Percentiles rank a stretch among this genome's conserved stretches.
These are phyloP conservation scores for Kwoniella sp. DNA, from an alignment of 768 basidiomycete species.

Conservation along the genomic window DNA sequence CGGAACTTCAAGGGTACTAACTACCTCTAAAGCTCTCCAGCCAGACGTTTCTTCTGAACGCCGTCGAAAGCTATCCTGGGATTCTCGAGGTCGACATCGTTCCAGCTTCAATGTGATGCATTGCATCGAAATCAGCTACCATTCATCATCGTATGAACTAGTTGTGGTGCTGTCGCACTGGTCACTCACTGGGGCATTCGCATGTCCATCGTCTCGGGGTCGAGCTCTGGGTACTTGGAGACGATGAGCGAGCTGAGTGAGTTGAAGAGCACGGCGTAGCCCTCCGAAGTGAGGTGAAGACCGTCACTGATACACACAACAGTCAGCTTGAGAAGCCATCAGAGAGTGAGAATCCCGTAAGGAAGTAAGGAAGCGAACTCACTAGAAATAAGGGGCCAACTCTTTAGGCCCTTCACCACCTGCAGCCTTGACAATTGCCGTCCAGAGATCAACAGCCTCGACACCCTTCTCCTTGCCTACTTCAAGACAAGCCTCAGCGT, in stretches of 20 bases:
- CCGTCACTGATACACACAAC: no score
- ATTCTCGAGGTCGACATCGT: conserved; percentile 23
- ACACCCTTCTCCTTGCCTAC: conserved; percentile 65
- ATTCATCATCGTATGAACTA: background rate
- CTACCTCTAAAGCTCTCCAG: conserved; percentile 26
- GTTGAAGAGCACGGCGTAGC: conserved; percentile 74
- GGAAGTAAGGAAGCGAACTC: conserved; percentile 5
- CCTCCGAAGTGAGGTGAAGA: conserved; percentile 73
- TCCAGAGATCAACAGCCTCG: conserved; percentile 74
- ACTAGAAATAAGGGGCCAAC: conserved; percentile 53
- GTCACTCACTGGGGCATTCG: conserved; percentile 67
- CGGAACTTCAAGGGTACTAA: no score
- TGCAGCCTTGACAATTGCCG: conserved; percentile 70
- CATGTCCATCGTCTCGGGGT: conserved; percentile 65
- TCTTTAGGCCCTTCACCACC: conserved; percentile 64
- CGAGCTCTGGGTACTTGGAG: conserved; percentile 67
- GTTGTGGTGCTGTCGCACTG: background rate
- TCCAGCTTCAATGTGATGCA: conserved; percentile 25
- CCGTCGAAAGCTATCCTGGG: conserved; percentile 28
- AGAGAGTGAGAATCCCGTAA: background rate
- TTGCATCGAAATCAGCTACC: background rate
- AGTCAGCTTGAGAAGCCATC: no score
- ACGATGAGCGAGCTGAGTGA: conserved; percentile 64
- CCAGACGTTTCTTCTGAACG: conserved; percentile 12
- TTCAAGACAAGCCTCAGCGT: conserved; percentile 70